These are phyloP conservation scores for Sphagnurus paluster DNA, from an alignment of 1,284 basidiomycete genomes.

Conservation along the genomic window DNA sequence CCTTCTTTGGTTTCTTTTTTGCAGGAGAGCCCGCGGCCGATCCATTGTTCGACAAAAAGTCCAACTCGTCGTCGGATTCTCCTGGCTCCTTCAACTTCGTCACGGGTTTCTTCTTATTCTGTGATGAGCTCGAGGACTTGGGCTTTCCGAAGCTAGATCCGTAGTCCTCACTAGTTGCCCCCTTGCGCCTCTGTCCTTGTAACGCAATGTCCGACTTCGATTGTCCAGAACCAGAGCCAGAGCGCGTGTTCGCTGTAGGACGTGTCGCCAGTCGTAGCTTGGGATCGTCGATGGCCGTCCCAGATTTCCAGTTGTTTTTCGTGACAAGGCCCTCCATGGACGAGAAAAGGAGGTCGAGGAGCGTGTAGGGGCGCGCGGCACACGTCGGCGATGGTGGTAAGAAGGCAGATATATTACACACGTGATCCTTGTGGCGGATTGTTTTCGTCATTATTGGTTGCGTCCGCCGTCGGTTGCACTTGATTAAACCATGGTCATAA, in stretches of 20 bases:
- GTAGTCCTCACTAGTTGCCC: conserved; percentile 16
- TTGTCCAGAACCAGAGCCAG: not conserved
- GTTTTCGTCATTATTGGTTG: too few species aligned
- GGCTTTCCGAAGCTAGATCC: conserved; percentile 17
- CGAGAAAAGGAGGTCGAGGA: not conserved
- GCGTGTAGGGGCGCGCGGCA: not conserved
- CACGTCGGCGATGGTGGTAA: too few species aligned
- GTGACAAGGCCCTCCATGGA: conserved; percentile 14
- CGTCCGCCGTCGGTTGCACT: too few species aligned
- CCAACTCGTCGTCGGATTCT: conserved; percentile 15
- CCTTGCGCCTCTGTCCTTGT: conserved; percentile 8
- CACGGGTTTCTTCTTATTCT: conserved; percentile 2
- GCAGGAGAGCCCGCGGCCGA: conserved; percentile 8
- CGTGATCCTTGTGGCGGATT: too few species aligned
- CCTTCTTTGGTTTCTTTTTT: not conserved
- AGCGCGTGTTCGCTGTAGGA: not conserved
- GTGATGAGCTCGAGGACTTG: conserved; percentile 1
- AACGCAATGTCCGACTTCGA: not conserved
- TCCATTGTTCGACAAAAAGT: conserved; percentile 16
- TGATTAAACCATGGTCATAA: too few species aligned
- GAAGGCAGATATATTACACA: too few species aligned
- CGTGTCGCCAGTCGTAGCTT: conserved; percentile 14
- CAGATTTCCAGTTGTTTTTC: conserved; percentile 7
- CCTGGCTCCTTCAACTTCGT: not conserved
- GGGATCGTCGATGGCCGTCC: conserved; percentile 4